Percentiles rank a stretch among this genome's conserved stretches.
Evolutionary conservation across 2,329 filamentous ascomycete genomes (phyloP).

Genomic region (Alternaria solani): DNA sequence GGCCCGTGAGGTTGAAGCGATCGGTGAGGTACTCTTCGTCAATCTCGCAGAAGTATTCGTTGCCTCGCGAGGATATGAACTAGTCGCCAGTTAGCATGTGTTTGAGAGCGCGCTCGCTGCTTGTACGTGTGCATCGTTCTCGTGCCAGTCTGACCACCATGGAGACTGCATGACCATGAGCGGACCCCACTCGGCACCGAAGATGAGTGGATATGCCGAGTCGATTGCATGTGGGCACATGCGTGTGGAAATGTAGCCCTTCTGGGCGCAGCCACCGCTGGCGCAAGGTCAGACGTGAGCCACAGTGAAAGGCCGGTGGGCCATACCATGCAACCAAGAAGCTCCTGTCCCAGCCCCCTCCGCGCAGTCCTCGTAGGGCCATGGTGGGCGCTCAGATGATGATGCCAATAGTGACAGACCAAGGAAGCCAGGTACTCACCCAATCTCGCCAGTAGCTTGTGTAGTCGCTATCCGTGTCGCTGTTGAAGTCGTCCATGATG

Average conservation of each 20-base stretch:
- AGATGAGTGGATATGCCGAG: conserved; percentile 5
- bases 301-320: background rate
- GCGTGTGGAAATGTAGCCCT: conserved; percentile 14
- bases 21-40: conserved; percentile 99
- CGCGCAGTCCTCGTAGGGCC: background rate
- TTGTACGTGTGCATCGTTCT: conserved; percentile 7
- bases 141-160: conserved; percentile 13
- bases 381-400: conserved; percentile 7
- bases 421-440: conserved; percentile 68
- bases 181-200: conserved; percentile 7
- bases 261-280: conserved; percentile 11
- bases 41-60: conserved; percentile 99
- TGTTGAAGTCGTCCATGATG: conserved; percentile 94
- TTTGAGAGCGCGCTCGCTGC: background rate
- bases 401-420: background rate
- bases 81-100: conserved; percentile 52
- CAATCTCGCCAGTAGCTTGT: conserved; percentile 99
- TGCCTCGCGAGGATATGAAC: conserved; percentile 97
- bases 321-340: conserved; percentile 15
- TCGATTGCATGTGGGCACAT: conserved; percentile 9
- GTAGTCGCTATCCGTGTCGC: conserved; percentile 98
- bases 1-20: conserved; percentile 94
- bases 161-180: conserved; percentile 9
- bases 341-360: background rate
- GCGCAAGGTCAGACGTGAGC: conserved; percentile 8